A percentile compares a stretch with the other conserved stretches of the same genome.
phyloP scores from a whole-genome alignment of 23 red algal genomes.

The Gracilariopsis chorda region DNA sequence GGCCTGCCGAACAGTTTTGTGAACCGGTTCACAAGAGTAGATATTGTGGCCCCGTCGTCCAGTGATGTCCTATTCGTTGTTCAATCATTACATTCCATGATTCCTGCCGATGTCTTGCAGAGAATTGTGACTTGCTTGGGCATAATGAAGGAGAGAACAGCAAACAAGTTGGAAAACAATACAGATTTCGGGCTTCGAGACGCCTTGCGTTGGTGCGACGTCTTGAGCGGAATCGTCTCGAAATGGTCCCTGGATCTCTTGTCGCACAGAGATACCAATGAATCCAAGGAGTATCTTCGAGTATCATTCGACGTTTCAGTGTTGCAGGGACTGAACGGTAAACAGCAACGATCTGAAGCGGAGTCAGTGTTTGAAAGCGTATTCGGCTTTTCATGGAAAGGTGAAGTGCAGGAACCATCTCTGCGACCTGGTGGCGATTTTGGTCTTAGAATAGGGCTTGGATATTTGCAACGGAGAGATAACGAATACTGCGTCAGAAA shows the following conservation, averaged over 20 bases:
- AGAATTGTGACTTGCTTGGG: constrained; percentile 16
- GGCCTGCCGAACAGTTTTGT: constrained; percentile 81
- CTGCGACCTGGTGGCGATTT: neutral
- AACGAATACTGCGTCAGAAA: neutral
- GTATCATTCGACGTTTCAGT: constrained; percentile 50
- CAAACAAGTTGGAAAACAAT: neutral
- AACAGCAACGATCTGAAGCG: neutral
- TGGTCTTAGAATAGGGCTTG: neutral
- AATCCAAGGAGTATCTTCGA: neutral
- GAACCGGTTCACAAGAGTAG: constrained; percentile 85
- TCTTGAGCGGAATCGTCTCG: neutral
- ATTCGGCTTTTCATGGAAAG: constrained; percentile 12
- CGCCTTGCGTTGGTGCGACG: constrained; percentile 79
- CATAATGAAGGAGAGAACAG: neutral
- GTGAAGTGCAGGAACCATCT: neutral
- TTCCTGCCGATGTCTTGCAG: neutral
- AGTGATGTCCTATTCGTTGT: constrained; percentile 66
- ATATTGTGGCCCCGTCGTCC: constrained; percentile 35
- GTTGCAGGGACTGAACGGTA: constrained; percentile 19
- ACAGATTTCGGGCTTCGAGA: constrained; percentile 77
- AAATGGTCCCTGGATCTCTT: neutral
- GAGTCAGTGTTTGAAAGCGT: neutral
- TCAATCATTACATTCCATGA: neutral
- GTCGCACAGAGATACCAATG: neutral
- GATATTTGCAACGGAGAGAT: neutral